A percentile compares a stretch with the other conserved stretches of the same genome.
phyloP scores from a whole-genome alignment of 75 land plant species.

The Pinus tabuliformis region DNA sequence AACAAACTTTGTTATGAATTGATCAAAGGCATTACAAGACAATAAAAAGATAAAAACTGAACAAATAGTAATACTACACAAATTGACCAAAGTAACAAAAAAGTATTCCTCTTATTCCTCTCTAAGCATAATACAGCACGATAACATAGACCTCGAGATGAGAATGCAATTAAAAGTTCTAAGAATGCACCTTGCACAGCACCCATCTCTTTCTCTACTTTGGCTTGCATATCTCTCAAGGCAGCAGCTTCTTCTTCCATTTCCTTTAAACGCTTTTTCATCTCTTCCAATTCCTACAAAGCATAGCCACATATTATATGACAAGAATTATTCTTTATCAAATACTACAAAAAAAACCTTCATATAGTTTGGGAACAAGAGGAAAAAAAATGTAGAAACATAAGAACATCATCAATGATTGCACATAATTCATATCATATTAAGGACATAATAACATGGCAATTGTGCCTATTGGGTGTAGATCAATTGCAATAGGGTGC shows the following conservation, averaged over 20 bases:
- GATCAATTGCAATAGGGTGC: too few species aligned
- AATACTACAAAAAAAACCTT: neutral
- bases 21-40: too few species aligned
- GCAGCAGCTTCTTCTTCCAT: slow-evolving; percentile 82
- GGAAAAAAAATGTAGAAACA: neutral
- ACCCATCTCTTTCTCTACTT: slow-evolving; percentile 81
- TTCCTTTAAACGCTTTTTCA: slow-evolving; percentile 81
- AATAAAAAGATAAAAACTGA: too few species aligned
- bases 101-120: too few species aligned
- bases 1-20: too few species aligned
- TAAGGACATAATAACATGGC: too few species aligned
- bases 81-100: too few species aligned
- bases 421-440: neutral
- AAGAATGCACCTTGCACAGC: slow-evolving; percentile 50
- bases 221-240: slow-evolving; percentile 71
- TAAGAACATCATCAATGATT: too few species aligned
- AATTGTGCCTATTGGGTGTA: too few species aligned
- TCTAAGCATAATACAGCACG: too few species aligned
- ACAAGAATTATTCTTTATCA: neutral
- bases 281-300: slow-evolving; percentile 65
- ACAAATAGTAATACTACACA: too few species aligned
- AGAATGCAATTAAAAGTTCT: neutral
- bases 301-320: neutral
- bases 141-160: neutral
- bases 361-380: neutral